Conservation (phyloP, 495 filamentous ascomycete species). For the Hypoxylon perforatum region DNA sequence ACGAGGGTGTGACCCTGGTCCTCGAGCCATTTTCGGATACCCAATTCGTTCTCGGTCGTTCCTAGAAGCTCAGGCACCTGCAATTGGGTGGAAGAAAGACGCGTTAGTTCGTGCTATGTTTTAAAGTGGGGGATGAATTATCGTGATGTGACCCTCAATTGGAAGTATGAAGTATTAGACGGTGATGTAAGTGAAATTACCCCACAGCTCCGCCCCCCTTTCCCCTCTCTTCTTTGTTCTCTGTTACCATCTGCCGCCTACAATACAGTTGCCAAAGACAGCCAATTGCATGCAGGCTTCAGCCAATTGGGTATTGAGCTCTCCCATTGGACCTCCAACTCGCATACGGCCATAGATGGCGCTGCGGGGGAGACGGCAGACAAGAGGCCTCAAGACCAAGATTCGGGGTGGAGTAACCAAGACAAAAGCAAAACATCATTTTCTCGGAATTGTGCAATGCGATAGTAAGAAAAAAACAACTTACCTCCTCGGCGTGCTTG, state of each 20-base stretch:
- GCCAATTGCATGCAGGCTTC: conserved; percentile 37
- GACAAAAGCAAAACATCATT: conserved; percentile 9
- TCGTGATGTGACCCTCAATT: neutral
- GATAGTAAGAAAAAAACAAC: conserved; percentile 16
- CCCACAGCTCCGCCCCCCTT: conserved; percentile 27
- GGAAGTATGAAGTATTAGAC: neutral
- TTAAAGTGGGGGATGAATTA: conserved; percentile 24
- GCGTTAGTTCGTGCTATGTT: conserved; percentile 35
- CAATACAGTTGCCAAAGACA: conserved; percentile 32
- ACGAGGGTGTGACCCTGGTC: conserved; percentile 94
- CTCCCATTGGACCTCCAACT: conserved; percentile 23
- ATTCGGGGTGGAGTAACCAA: conserved; percentile 12
- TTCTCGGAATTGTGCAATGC: conserved; percentile 5
- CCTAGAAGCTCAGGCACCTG: conserved; percentile 88
- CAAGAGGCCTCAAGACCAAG: conserved; percentile 1
- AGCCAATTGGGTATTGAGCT: conserved; percentile 35
- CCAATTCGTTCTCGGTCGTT: conserved; percentile 97
- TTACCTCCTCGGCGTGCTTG: conserved; percentile 62
- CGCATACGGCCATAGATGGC: conserved; percentile 30
- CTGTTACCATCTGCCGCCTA: conserved; percentile 34
- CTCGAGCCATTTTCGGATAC: conserved; percentile 95
- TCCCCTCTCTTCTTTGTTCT: conserved; percentile 16
- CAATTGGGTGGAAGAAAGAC: conserved; percentile 33
- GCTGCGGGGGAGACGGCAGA: conserved; percentile 38
- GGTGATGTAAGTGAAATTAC: conserved; percentile 29